Conservation (phyloP, 768 basidiomycete species). For the Royoungia palumana region DNA sequence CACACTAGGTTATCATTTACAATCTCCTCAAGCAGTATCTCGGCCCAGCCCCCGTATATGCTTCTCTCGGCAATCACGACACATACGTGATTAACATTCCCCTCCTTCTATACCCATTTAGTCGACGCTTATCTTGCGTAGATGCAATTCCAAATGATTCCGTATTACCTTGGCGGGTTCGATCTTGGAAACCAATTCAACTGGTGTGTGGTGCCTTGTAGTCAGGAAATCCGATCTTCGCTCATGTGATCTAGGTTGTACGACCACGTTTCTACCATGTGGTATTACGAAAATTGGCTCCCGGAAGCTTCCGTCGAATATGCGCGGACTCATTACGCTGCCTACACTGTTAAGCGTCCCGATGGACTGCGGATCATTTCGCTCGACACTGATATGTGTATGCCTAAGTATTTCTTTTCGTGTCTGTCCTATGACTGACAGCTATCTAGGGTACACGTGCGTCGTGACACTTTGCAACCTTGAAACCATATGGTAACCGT, state of each 20-base stretch:
- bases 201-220: conserved; percentile 25
- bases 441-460: conserved; percentile 33
- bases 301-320: conserved; percentile 30
- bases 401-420: conserved; percentile 7
- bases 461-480: conserved; percentile 4
- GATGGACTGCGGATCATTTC: conserved; percentile 47
- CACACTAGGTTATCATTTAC: conserved; percentile 50
- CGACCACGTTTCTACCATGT: conserved; percentile 42
- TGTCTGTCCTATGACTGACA: no score
- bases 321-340: conserved; percentile 44
- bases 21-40: conserved; percentile 59
- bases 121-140: background rate
- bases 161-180: conserved; percentile 33
- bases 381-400: conserved; percentile 46
- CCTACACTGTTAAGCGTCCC: conserved; percentile 41
- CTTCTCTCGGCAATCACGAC: conserved; percentile 73
- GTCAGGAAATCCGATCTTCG: background rate
- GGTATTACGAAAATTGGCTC: conserved; percentile 45
- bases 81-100: conserved; percentile 43
- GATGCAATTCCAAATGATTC: conserved; percentile 32
- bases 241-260: conserved; percentile 37
- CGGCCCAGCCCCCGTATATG: conserved; percentile 61
- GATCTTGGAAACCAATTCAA: conserved; percentile 34
- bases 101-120: background rate
- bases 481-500: background rate